These are phyloP conservation scores for Eucalyptus erythrocorys DNA, from an alignment of 345 rosid species.

Conservation along the genomic window DNA sequence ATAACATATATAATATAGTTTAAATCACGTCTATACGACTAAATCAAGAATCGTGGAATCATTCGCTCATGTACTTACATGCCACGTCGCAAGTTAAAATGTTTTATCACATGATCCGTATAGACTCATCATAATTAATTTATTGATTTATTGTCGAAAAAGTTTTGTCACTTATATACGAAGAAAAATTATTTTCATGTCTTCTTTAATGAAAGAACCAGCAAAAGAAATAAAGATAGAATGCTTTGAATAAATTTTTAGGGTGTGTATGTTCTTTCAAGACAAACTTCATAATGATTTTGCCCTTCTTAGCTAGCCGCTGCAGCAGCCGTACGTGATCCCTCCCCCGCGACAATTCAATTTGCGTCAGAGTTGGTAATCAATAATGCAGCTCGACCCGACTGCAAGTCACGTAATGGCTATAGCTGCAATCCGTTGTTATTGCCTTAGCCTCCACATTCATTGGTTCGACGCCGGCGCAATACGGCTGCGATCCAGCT, in stretches of 20 bases:
- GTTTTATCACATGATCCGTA: background rate
- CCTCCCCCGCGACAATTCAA: background rate
- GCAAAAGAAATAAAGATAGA: too few relatives aligned
- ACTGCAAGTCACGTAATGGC: background rate
- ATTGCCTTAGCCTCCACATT: background rate
- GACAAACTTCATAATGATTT: background rate
- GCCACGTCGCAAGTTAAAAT: background rate
- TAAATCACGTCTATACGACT: background rate
- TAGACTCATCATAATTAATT: background rate
- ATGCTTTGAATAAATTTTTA: background rate
- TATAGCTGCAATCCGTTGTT: background rate
- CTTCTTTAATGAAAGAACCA: background rate
- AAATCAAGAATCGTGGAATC: background rate
- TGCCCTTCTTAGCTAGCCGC: background rate
- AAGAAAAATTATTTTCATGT: background rate
- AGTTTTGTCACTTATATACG: background rate
- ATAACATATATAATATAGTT: background rate
- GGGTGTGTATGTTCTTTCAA: fast-evolving
- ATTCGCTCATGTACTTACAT: background rate
- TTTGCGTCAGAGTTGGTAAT: background rate
- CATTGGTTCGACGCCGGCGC: background rate
- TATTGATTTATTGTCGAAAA: too few relatives aligned
- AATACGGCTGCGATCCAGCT: background rate
- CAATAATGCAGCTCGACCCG: background rate
- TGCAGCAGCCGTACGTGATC: background rate